Percentiles rank a stretch among this genome's conserved stretches.
These are phyloP conservation scores for Pneumocystis oryctolagi DNA, from an alignment of 1,139 yeast species.

Conservation along the genomic window DNA sequence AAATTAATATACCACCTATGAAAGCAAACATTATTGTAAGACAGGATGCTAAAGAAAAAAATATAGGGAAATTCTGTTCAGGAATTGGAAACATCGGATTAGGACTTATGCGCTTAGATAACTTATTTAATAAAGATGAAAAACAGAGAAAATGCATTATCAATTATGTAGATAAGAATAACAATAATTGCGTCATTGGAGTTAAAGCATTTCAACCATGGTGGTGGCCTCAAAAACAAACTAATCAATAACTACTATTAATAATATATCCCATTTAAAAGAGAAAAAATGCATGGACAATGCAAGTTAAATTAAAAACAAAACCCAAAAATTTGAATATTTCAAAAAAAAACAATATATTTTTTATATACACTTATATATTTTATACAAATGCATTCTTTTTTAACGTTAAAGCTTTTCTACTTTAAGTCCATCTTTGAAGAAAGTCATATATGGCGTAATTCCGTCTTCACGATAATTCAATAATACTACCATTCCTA, in stretches of 20 bases:
- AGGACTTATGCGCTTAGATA: conserved; percentile 35
- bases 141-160: conserved; percentile 17
- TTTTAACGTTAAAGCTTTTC: conserved; percentile 46
- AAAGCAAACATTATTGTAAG: conserved; percentile 16
- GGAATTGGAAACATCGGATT: conserved; percentile 50
- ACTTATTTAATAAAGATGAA: conserved; percentile 22
- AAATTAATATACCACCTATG: conserved; percentile 6
- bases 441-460: conserved; percentile 92
- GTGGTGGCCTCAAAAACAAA: conserved; percentile 21
- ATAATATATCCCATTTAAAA: not conserved
- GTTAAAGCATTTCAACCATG: conserved; percentile 12
- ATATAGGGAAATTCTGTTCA: conserved; percentile 45
- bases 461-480: conserved; percentile 99
- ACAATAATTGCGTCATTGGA: conserved; percentile 11
- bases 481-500: conserved; percentile 84
- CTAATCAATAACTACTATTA: not conserved
- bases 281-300: not conserved
- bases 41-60: conserved; percentile 23
- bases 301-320: not conserved
- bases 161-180: conserved; percentile 19
- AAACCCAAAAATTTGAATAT: not conserved
- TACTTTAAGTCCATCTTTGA: conserved; percentile 94
- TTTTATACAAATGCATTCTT: not conserved
- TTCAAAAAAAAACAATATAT: not conserved
- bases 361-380: not conserved